These are phyloP conservation scores for Smithsoniella earleae DNA, from an alignment of 163 green algal genomes.

Conservation along the genomic window DNA sequence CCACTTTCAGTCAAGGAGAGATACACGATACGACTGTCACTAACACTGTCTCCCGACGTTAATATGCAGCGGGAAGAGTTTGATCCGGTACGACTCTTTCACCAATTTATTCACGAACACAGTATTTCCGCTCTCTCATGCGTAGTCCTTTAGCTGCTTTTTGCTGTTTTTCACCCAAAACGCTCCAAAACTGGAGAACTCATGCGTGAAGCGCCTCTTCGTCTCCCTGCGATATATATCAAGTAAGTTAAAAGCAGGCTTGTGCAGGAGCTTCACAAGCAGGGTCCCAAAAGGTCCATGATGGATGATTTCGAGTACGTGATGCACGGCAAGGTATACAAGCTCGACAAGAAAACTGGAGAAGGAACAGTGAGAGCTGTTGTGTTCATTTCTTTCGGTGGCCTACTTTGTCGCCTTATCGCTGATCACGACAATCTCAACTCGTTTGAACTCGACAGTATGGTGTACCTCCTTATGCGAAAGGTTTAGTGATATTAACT, in stretches of 20 bases:
- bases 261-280: no score
- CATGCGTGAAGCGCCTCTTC: no score
- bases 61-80: slow-evolving; percentile 44
- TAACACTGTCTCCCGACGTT: slow-evolving; percentile 61
- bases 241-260: no score
- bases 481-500: slow-evolving; percentile 58
- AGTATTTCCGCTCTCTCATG: no score
- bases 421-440: slow-evolving; percentile 77
- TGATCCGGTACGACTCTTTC: slow-evolving; percentile 40
- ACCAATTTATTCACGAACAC: no score
- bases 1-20: slow-evolving; percentile 69
- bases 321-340: slow-evolving; percentile 83
- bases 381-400: slow-evolving; percentile 75
- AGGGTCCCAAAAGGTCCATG: slow-evolving; percentile 49
- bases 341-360: slow-evolving; percentile 31
- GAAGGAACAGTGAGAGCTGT: slow-evolving; percentile 42
- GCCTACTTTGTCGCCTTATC: slow-evolving; percentile 81
- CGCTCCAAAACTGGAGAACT: no score
- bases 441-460: slow-evolving; percentile 74
- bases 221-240: no score
- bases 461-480: slow-evolving; percentile 79
- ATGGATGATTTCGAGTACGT: slow-evolving; percentile 96
- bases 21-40: slow-evolving; percentile 67
- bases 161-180: no score
- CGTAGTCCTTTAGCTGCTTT: no score